Base-by-base conservation (phyloP, 495 filamentous ascomycete genomes). In the Aspergillus coremiiformis region DNA sequence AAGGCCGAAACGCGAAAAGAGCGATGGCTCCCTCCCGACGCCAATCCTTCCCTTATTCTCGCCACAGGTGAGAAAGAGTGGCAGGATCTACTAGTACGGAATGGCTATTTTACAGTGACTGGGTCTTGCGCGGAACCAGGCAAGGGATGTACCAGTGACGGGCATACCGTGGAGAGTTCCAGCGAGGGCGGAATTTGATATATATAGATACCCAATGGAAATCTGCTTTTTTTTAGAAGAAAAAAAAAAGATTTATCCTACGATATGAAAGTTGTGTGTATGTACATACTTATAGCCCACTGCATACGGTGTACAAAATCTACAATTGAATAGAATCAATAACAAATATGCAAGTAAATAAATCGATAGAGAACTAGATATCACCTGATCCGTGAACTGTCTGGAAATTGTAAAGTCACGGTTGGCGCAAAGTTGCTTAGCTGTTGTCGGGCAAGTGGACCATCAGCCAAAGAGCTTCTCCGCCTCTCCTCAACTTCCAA, bases 1-100 rank as follows among this genome's bases (percentile, higher is more conserved):
- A 81, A 93, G 57, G 78, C 81, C 32, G 81, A 74, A 2, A 88
- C 81, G 15, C 78, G 89, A 43, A 81, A 79, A 47, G 89, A 93
- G 64, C 77, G 78, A 45, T 96, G 90, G 81, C 92, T 96, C 64
- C 74, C 79, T n/a, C 73, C 73, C 20, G 74, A 81, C 5, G 64
- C 86, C 10, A 85, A 92, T 54, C 73, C 81, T 7, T 63, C 72
- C 7, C 61, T 78, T 26, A 79, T 94, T 1, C 72, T 88, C 59
- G 70, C 65, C 32, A 92, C 90, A 1, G 88, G 81, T 0, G 82
- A 81, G 6, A 64, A 69, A 35, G 76, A 71, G 5, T 93, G 89
- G 89, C 71, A 74, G 55, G 67, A 77, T 15, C 61, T 76, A 9
- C 65, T 70, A 39, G 59, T 65, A 15, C 64, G 62, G 44, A 56